Evolutionary conservation across 768 basidiomycete genomes (phyloP).

Genomic region (Lactifluus hygrophoroides): DNA sequence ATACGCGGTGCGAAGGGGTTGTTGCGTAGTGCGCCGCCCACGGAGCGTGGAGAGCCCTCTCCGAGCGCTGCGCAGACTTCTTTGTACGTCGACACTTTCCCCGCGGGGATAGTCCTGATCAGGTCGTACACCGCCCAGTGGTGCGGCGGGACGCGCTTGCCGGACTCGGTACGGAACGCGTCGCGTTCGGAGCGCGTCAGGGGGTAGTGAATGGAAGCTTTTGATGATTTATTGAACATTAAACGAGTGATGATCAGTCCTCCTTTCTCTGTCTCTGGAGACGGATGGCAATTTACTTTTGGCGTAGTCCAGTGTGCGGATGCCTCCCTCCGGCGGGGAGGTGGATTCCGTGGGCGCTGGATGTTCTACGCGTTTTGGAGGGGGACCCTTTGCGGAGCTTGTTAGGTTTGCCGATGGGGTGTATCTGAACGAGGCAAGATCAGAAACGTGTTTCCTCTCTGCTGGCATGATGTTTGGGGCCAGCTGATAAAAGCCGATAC

Average conservation of each 20-base stretch:
- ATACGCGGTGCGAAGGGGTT: conserved; percentile 63
- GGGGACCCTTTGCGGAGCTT: background rate
- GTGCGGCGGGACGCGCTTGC: conserved; percentile 19
- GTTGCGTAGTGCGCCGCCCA: conserved; percentile 52
- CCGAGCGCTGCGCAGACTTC: conserved; percentile 39
- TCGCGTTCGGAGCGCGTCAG: conserved; percentile 12
- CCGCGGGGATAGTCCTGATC: conserved; percentile 8
- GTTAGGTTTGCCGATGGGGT: background rate
- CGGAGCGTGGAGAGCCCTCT: conserved; percentile 56
- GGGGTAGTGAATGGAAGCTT: conserved; percentile 11
- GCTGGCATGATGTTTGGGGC: no score
- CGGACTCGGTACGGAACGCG: conserved; percentile 12
- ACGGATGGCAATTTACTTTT: background rate
- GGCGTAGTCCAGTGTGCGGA: background rate
- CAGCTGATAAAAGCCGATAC: no score
- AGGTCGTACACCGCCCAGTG: conserved; percentile 22
- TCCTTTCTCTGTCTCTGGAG: no score
- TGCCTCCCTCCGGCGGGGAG: background rate
- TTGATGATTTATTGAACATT: no score
- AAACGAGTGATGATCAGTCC: background rate
- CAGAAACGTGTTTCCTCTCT: background rate
- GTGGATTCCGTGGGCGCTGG: background rate
- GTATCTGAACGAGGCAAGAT: conserved; percentile 8
- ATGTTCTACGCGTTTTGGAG: no score
- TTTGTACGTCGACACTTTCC: conserved; percentile 20